Percentiles rank a stretch among this genome's conserved stretches.
Conservation (phyloP, 495 filamentous ascomycete species). For the Neurospora sp. region DNA sequence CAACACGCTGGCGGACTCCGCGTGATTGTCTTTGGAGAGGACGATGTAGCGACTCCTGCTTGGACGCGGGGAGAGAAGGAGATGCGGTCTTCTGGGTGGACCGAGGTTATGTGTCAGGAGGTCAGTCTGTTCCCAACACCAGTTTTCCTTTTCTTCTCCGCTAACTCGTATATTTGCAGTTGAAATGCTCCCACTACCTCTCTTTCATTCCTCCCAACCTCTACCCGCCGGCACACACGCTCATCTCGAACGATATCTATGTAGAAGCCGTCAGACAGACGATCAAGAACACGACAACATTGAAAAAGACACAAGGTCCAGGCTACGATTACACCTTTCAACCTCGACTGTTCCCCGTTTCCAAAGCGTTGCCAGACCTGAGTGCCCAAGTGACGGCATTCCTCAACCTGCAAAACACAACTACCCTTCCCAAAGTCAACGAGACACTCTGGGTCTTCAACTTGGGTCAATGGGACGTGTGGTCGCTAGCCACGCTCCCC, state of each 20-base stretch:
- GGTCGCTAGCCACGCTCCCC: slow-evolving; percentile 32
- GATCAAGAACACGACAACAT: slow-evolving; percentile 1
- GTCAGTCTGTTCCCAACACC: slow-evolving; percentile 1
- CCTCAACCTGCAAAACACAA: slow-evolving; percentile 18
- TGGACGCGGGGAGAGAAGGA: slow-evolving; percentile 3
- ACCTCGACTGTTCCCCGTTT: slow-evolving; percentile 19
- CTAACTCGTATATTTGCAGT: slow-evolving; percentile 21
- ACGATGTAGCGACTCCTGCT: slow-evolving; percentile 20
- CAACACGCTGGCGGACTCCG: slow-evolving; percentile 10
- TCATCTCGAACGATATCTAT: slow-evolving; percentile 26
- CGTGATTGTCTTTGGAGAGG: slow-evolving; percentile 24
- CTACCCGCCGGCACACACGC: slow-evolving; percentile 7
- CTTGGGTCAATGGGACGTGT: slow-evolving; percentile 40
- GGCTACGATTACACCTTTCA: slow-evolving; percentile 29
- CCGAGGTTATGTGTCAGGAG: slow-evolving; percentile 17
- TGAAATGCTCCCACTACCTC: slow-evolving; percentile 22
- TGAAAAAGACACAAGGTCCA: slow-evolving; percentile 6
- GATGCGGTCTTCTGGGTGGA: slow-evolving; percentile 13
- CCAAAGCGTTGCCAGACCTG: slow-evolving; percentile 25
- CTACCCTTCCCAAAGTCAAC: slow-evolving; percentile 4
- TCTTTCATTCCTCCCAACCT: slow-evolving; percentile 22
- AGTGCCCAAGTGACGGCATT: slow-evolving; percentile 31
- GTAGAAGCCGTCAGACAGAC: slow-evolving; percentile 12
- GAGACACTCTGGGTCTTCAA: slow-evolving; percentile 38
- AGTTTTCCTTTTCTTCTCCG: slow-evolving; percentile 1